Evolutionary conservation across 2,329 filamentous ascomycete genomes (phyloP), one percentile per base, ranked within the genome.

Genomic region (Talaromyces sp.): DNA sequence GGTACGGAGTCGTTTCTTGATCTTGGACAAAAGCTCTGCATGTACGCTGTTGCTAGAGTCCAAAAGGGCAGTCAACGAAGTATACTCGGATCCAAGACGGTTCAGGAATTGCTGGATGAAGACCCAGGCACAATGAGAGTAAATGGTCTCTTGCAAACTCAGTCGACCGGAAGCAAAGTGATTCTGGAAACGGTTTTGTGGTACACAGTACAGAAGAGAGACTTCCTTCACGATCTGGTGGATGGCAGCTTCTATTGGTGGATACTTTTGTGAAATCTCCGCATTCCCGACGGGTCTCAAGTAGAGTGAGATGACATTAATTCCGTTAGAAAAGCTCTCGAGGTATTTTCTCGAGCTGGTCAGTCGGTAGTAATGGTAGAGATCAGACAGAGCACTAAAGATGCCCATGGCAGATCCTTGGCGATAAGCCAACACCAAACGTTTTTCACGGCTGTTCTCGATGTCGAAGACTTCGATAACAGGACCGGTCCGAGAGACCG

Each of bases 211-310:
- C 17, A 99, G 81, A 59, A 99, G 83, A 1, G 94, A 97, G 53
- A 96, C 88, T 75, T 99, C 94, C 82, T 97, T 97, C 79, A 94
- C 96, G 78, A 99, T 97, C 77, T 99, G 94, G 76, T 97, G 90
- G 64, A 99, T 96, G 2, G 93, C 94, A 65, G 93, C 88, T 68
- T 97, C 91, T 65, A 97, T 91, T 0, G 91, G 88, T 39, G 93
- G 92, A 70, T 83, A 79, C 63, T 80, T 81, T 61, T 76, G 72
- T 9, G 78, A 77, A 58, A 82, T 80, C 41, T 81, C 75, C 37
- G 84, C 77, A 22, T 81, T 73, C 63, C 82, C 82, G 17, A 88
- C 82, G 21, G 90, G 91, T 64, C 88, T 87, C 60, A 99, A 82
- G 75, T 99, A 99, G 62, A 97, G 84, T 66, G 91, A 97, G 82